phyloP scores from a whole-genome alignment of 2,329 filamentous ascomycete species.

The Aspergillus intermedius region DNA sequence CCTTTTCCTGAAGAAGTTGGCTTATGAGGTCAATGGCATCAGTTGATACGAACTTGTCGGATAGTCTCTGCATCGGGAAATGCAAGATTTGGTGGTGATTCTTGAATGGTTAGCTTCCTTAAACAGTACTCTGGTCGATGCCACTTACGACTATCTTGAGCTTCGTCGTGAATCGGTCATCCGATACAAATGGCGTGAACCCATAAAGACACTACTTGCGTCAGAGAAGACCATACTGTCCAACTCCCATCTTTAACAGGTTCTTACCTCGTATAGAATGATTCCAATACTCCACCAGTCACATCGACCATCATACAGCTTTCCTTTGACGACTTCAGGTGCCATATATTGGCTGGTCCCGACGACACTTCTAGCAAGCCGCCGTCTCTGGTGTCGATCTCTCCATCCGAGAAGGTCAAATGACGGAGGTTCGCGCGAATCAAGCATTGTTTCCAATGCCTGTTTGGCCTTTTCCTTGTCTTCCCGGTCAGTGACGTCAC shows the following conservation, averaged over 20 bases:
- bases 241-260: not conserved
- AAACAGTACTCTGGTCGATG: not conserved
- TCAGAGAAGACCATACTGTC: not conserved
- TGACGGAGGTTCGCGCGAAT: constrained; percentile 19
- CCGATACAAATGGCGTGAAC: constrained; percentile 79
- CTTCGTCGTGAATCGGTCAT: constrained; percentile 77
- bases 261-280: constrained; percentile 71
- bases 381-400: constrained; percentile 61
- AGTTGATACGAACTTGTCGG: constrained; percentile 54
- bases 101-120: constrained; percentile 32
- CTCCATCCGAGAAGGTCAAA: constrained; percentile 63
- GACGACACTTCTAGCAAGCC: constrained; percentile 75
- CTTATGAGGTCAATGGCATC: constrained; percentile 72
- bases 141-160: constrained; percentile 67
- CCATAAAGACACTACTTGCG: constrained; percentile 68
- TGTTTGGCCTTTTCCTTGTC: constrained; percentile 39
- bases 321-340: constrained; percentile 78
- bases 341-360: constrained; percentile 99
- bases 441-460: constrained; percentile 22
- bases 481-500: constrained; percentile 64
- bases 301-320: constrained; percentile 82
- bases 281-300: constrained; percentile 97
- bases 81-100: constrained; percentile 63
- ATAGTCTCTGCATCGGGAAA: constrained; percentile 57
- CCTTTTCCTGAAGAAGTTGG: constrained; percentile 65